Conservation (phyloP, 768 basidiomycete genomes). For the Glaciozyma antarctica region DNA sequence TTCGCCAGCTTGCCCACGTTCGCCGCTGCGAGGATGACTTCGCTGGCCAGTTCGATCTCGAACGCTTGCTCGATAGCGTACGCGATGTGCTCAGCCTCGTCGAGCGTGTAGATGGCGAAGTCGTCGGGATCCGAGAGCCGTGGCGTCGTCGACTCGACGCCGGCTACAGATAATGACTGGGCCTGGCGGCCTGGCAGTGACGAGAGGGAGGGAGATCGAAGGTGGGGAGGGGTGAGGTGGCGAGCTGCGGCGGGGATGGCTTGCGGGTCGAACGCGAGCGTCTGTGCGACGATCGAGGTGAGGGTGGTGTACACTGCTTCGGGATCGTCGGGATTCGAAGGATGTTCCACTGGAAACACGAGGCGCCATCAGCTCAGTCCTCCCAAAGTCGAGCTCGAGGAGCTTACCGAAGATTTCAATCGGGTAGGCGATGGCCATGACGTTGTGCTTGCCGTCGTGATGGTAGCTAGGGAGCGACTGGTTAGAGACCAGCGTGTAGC, state of each 20-base stretch:
- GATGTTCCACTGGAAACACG: conserved; percentile 54
- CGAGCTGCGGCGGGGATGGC: conserved; percentile 28
- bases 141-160: background rate
- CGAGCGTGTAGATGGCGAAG: conserved; percentile 85
- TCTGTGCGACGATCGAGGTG: conserved; percentile 30
- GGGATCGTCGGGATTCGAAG: conserved; percentile 53
- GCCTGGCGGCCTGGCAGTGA: too few species aligned
- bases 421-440: conserved; percentile 73
- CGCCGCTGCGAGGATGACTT: conserved; percentile 87
- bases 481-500: background rate
- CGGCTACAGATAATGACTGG: conserved; percentile 21
- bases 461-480: conserved; percentile 52
- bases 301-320: conserved; percentile 50
- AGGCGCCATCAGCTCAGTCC: background rate
- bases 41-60: conserved; percentile 74
- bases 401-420: conserved; percentile 77
- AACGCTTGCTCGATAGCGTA: conserved; percentile 69
- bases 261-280: conserved; percentile 29
- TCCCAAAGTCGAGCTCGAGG: too few species aligned
- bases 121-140: conserved; percentile 65
- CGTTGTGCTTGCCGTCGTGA: conserved; percentile 95
- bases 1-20: conserved; percentile 77
- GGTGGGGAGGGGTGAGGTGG: background rate
- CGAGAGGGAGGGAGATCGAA: conserved; percentile 30
- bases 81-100: conserved; percentile 82